Base-by-base conservation (phyloP, 306 rosid species). In the Chamaecrista fasciculata region DNA sequence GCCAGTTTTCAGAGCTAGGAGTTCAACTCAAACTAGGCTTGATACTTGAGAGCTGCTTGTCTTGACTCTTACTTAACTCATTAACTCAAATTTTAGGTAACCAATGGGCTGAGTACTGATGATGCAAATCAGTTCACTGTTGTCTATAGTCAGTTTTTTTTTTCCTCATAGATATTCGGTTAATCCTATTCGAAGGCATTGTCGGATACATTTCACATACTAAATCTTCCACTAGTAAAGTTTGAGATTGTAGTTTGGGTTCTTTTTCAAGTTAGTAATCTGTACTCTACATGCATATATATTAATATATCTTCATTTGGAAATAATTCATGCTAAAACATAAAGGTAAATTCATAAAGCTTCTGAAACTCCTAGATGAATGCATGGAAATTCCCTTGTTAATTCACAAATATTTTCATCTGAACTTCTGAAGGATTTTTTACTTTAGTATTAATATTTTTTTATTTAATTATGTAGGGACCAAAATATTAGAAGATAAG, bases 401-500 rank as follows among this genome's bases (percentile, higher is more conserved):
- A 20, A 42, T 34, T 53, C 39, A 11, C 14, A 15, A 1, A n/a
- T 21, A 4, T 8, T 26, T 42, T 7, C 36, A 44, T 72, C 62
- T 37, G 4, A 33, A 52, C n/a, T n/a, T n/a, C n/a, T n/a, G 42
- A 33, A 56, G 61, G 25, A 5, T 5, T 33, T 33, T 33, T 33
- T 33, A n/a, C n/a, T n/a, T n/a, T n/a, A n/a, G n/a, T n/a, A n/a
- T n/a, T n/a, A n/a, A n/a, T 60, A 14, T 24, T 14, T 65, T 64
- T 12, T 2, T 18, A 20, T 48, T 66, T 37, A n/a, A 62, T 52
- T 39, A 33, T 72, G 8, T 80, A 90, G 98, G 87, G 69, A 82
- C 94, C 33, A 88, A 85, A 72, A 46, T 75, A 60, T 69, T 86
- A 55, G 90, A 93, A 82, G 86, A 84, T 10, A 69, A 86, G 78